Base-by-base conservation (phyloP, 306 rosid genomes). In the Geum urbanum region DNA sequence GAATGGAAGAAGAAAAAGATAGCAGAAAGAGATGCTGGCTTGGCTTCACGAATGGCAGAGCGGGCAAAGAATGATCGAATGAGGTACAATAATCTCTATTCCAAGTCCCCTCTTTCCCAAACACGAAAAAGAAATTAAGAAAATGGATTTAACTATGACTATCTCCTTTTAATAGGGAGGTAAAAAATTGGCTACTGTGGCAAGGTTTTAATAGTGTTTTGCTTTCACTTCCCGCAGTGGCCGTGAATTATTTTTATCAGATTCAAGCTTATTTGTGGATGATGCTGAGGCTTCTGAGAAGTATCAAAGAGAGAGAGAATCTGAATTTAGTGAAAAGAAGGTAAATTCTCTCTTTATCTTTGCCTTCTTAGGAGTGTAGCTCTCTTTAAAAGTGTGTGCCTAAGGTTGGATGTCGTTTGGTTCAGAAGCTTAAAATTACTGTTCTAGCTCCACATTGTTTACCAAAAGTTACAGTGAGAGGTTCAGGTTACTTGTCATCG, bases 241-340 rank as follows among this genome's bases (percentile, higher is more conserved):
- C 50, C 81, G 81, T 16, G 99, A 94, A 86, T 84, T 94, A 73
- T 94, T 94, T 84, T 78, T 88, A 84, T 83, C 91, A n/a, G 85
- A 91, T 87, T 87, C 99, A 73, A 91, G 88, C 84, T 70, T 87
- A 85, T 94, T 94, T 83, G 97, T 94, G 82, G 99, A 94, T 64
- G 97, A 94, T 83, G 91, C 68, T 4, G 99, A 86, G 81, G 99
- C 96, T 61, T 87, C 84, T 66, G 99, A 91, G 40, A 72, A 81
- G 67, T 94, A 84, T 76, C 90, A 78, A 52, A 91, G 92, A 74
- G 88, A 86, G 44, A 74, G 80, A 67, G 86, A 91, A 80, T 51
- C 88, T 58, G 75, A 74, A 58, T 76, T 54, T 44, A 48, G 79
- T 27, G 86, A 80, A 69, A 67, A 72, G 75, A 83, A 85, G 78